Conservation (phyloP, 768 basidiomycete genomes). For the Termitomyces sp. region DNA sequence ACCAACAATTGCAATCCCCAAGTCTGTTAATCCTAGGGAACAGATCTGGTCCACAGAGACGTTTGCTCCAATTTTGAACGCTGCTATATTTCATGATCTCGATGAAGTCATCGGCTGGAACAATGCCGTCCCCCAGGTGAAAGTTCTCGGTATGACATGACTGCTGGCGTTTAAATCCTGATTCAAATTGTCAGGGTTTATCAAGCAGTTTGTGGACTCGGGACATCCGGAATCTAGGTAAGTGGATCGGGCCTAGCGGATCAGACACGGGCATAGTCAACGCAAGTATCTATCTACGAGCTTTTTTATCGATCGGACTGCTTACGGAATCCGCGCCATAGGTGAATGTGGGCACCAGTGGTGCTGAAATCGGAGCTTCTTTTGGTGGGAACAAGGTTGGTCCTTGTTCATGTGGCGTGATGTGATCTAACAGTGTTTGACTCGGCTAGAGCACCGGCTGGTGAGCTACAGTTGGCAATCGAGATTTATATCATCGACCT, state of each 20-base stretch:
- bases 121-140: constrained; percentile 77
- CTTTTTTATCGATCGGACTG: constrained; percentile 5
- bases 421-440: constrained; percentile 13
- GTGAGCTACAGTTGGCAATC: constrained; percentile 33
- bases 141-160: constrained; percentile 13
- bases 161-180: constrained; percentile 8
- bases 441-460: constrained; percentile 70
- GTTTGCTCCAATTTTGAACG: constrained; percentile 87
- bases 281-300: constrained; percentile 37
- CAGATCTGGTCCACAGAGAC: constrained; percentile 74
- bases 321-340: constrained; percentile 16
- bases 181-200: constrained; percentile 48
- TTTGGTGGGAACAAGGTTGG: constrained; percentile 92
- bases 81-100: constrained; percentile 79
- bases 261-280: constrained; percentile 92
- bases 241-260: constrained; percentile 88
- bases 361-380: constrained; percentile 66
- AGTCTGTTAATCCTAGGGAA: constrained; percentile 44
- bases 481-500: neutral
- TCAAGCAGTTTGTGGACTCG: constrained; percentile 91
- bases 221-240: constrained; percentile 76
- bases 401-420: constrained; percentile 14
- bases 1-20: constrained; percentile 77
- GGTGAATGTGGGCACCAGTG: constrained; percentile 57
- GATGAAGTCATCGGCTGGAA: constrained; percentile 88